phyloP scores from a whole-genome alignment of 306 rosid genomes.

The Hylodesmum podocarpum region DNA sequence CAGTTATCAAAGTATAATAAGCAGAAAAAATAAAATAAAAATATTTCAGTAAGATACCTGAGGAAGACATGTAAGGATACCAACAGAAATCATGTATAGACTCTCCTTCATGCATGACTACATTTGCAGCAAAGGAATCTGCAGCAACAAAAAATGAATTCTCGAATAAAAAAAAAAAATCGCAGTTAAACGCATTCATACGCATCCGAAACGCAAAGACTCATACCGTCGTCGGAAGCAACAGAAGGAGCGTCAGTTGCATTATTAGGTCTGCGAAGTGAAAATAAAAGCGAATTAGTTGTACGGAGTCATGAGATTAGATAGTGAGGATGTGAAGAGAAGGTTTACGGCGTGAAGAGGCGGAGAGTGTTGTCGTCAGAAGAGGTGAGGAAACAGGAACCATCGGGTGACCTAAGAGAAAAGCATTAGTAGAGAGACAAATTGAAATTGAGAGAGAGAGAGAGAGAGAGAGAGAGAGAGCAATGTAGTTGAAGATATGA shows the following conservation, averaged over 20 bases:
- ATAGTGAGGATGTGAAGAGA: background rate
- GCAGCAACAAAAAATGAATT: slow-evolving; percentile 21
- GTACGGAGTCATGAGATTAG: background rate
- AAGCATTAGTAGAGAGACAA: background rate
- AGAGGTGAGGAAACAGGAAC: slow-evolving; percentile 79
- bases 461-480: no score
- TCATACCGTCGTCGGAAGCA: slow-evolving; percentile 49
- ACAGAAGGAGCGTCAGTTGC: slow-evolving; percentile 33
- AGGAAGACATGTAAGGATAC: slow-evolving; percentile 96
- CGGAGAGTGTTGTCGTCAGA: slow-evolving; percentile 88
- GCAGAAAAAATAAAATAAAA: background rate
- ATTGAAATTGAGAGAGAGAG: background rate
- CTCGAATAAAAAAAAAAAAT: background rate
- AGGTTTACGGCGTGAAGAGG: slow-evolving; percentile 49
- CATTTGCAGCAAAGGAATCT: slow-evolving; percentile 74
- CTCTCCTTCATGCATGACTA: slow-evolving; percentile 81
- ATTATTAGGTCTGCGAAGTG: slow-evolving; percentile 51
- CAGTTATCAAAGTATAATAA: background rate
- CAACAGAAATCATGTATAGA: slow-evolving; percentile 90
- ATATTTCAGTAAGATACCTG: slow-evolving; percentile 48
- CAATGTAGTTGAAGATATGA: background rate
- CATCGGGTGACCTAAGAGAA: slow-evolving; percentile 80
- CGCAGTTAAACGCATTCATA: background rate
- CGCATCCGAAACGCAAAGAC: background rate
- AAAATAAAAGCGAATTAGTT: background rate